Evolutionary conservation across 2,329 filamentous ascomycete species (phyloP).

Genomic region (Ophiocordyceps camponoti-floridani): DNA sequence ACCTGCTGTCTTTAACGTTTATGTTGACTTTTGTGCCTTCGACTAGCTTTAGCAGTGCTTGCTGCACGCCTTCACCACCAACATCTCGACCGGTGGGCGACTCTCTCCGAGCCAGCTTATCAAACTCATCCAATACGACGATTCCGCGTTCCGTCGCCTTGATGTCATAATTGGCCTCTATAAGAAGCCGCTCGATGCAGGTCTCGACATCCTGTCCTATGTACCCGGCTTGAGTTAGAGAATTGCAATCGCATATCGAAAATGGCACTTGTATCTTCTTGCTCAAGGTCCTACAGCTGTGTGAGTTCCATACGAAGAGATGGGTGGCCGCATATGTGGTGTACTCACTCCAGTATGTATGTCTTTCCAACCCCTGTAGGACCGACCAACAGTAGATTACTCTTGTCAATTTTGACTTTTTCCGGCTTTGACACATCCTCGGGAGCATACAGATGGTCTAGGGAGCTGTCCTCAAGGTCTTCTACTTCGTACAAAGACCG

Average conservation of each 20-base stretch:
- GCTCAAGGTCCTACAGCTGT: conserved; percentile 56
- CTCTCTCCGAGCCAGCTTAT: conserved; percentile 86
- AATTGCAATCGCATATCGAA: conserved; percentile 88
- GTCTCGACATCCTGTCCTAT: conserved; percentile 97
- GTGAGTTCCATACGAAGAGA: too few species aligned
- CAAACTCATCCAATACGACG: conserved; percentile 89
- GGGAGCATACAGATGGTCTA: conserved; percentile 27
- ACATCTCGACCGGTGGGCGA: conserved; percentile 84
- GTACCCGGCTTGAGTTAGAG: conserved; percentile 90
- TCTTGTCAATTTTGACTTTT: conserved; percentile 74
- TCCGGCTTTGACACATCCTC: conserved; percentile 26
- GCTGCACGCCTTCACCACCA: conserved; percentile 89
- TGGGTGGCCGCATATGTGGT: neutral
- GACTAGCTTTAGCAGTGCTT: conserved; percentile 86
- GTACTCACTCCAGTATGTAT: conserved; percentile 56
- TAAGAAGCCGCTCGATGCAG: conserved; percentile 77
- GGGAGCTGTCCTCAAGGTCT: conserved; percentile 11
- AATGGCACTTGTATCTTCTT: conserved; percentile 90
- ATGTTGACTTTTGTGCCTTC: conserved; percentile 90
- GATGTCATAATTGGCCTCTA: conserved; percentile 80
- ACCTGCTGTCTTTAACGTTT: conserved; percentile 64
- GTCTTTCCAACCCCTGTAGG: conserved; percentile 95
- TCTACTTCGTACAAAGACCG: conserved; percentile 20
- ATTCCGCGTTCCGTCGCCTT: conserved; percentile 77
- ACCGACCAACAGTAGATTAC: conserved; percentile 77